Conservation (phyloP, 2,329 filamentous ascomycete genomes). For the Fonsecaea pedrosoi region DNA sequence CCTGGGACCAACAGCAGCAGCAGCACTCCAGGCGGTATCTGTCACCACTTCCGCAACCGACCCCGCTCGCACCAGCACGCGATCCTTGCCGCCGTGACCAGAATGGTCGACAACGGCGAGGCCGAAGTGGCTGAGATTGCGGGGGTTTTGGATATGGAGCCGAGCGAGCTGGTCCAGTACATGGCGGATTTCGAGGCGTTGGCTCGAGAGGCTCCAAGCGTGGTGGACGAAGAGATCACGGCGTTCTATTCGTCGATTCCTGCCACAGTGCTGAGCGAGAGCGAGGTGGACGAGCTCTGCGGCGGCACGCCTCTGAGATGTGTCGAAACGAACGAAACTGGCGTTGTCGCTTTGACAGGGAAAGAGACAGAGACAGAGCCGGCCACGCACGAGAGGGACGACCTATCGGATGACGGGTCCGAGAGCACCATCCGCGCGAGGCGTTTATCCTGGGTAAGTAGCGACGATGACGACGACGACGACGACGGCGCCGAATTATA, state of each 20-base stretch:
- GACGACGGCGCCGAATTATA: too few species aligned
- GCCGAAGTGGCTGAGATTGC: not conserved
- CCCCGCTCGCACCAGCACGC: not conserved
- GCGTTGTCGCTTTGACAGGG: too few species aligned
- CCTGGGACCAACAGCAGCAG: too few species aligned
- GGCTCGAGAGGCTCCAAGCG: not conserved
- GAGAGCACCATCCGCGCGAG: too few species aligned
- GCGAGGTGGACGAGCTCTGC: not conserved
- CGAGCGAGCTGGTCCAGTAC: conserved; percentile 1
- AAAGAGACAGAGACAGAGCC: too few species aligned
- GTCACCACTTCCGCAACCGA: not conserved
- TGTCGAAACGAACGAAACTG: not conserved
- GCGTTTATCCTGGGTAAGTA: too few species aligned
- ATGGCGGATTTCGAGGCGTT: not conserved
- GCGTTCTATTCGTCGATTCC: not conserved
- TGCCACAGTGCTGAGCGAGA: not conserved
- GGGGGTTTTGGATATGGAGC: not conserved
- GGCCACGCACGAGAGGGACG: too few species aligned
- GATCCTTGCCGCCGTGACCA: not conserved
- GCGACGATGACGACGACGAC: too few species aligned
- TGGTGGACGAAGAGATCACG: conserved; percentile 1
- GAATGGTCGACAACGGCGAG: not conserved
- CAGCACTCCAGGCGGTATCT: too few species aligned
- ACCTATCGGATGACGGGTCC: too few species aligned
- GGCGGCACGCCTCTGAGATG: not conserved